These are phyloP conservation scores for Boletellus ananas DNA, from an alignment of 768 basidiomycete genomes.

Conservation along the genomic window DNA sequence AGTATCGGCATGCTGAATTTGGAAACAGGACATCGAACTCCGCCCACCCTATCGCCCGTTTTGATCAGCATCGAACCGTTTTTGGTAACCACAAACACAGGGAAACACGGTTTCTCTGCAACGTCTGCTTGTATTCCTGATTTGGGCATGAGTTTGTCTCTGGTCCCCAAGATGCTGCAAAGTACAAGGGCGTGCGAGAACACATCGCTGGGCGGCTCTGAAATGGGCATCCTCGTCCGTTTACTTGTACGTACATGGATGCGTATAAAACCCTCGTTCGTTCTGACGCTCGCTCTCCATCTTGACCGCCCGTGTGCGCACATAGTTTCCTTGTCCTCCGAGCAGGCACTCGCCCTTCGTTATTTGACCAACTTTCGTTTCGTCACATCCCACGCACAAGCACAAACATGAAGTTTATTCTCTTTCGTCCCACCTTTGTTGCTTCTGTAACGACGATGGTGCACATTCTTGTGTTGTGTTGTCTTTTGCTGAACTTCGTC, in stretches of 20 bases:
- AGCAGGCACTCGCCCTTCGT: constrained; percentile 15
- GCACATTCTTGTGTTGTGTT: constrained; percentile 7
- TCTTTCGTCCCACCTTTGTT: constrained; percentile 23
- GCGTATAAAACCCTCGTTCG: constrained; percentile 8
- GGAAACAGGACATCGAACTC: too few relatives aligned
- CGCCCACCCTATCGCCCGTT: too few relatives aligned
- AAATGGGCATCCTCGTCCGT: neutral
- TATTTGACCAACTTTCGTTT: neutral
- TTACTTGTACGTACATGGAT: constrained; percentile 7
- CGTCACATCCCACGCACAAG: neutral
- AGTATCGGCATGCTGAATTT: too few relatives aligned
- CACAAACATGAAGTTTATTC: constrained; percentile 11
- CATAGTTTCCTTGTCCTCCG: neutral
- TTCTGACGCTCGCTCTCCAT: neutral
- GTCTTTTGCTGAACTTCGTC: neutral
- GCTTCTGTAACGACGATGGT: neutral
- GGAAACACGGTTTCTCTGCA: constrained; percentile 5
- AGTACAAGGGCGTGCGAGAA: too few relatives aligned
- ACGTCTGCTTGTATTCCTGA: constrained; percentile 27
- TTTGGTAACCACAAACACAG: neutral
- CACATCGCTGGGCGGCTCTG: too few relatives aligned
- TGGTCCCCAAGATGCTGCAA: neutral
- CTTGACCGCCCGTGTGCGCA: neutral
- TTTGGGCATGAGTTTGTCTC: constrained; percentile 28
- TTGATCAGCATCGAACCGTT: too few relatives aligned